Evolutionary conservation across 768 basidiomycete species (phyloP).

Genomic region (Tulasnella sp.): DNA sequence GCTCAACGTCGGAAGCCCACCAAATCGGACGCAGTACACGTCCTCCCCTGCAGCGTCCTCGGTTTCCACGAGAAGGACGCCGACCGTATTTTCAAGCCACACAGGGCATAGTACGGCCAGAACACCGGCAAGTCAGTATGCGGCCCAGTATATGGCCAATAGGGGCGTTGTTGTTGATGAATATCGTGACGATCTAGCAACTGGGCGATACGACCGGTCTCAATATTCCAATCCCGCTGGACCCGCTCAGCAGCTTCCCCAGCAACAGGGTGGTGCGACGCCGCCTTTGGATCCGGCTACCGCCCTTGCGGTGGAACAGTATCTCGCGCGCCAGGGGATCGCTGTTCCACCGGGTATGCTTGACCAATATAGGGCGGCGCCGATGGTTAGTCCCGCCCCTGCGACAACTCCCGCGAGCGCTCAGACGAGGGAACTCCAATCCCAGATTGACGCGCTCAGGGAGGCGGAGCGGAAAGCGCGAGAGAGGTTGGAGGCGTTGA

Average conservation of each 20-base stretch:
- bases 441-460: conserved; percentile 15
- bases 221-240: neutral
- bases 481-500: conserved; percentile 16
- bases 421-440: conserved; percentile 24
- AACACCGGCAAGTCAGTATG: conserved; percentile 22
- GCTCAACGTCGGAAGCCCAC: neutral
- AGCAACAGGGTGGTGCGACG: neutral
- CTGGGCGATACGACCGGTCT: conserved; percentile 2
- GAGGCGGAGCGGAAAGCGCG: conserved; percentile 20
- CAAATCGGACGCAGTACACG: neutral
- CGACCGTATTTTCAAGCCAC: neutral
- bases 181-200: conserved; percentile 8
- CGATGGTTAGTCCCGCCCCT: neutral
- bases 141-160: conserved; percentile 6
- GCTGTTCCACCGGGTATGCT: neutral
- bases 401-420: neutral
- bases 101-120: conserved; percentile 11
- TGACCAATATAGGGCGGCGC: neutral
- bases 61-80: neutral
- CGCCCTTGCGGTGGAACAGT: conserved; percentile 5
- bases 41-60: conserved; percentile 9
- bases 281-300: conserved; percentile 1
- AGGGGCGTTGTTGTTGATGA: neutral
- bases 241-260: neutral
- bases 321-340: conserved; percentile 4